Evolutionary conservation across 2,329 filamentous ascomycete species (phyloP), one percentile per base, ranked within the genome.

Genomic region (Parasarocladium wereldwijsianum): DNA sequence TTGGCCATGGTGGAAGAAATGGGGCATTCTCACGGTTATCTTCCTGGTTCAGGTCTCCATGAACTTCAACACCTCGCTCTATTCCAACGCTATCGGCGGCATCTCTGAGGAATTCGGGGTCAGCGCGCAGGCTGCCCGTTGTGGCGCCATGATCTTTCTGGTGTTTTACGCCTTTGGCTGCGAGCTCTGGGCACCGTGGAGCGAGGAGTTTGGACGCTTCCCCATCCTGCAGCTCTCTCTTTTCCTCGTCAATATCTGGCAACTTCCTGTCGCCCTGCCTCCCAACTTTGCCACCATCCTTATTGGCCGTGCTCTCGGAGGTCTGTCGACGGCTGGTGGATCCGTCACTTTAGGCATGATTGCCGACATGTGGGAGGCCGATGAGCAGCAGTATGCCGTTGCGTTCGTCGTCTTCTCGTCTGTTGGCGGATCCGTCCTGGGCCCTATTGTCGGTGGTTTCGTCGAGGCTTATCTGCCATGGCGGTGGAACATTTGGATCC

Each of bases 161-260:
- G 65, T 90, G 29, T 52, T 75, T 3, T 90, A 92, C 49, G 82
- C 81, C 21, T 86, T 90, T 47, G 83, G 83, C 20, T 90, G 83
- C 49, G 83, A 90, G 51, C 64, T 87, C 0, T 90, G 83, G 83
- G 83, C 83, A 0, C 83, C 83, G 0, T 90, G 82, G 79, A 80
- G 72, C 26, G 83, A 92, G 49, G 83, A 90, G 44, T 61, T 87
- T 29, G 83, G 83, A 13, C 70, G 83, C 29, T 79, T 74, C 58
- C 76, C 76, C 2, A 67, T 90, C 32, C 61, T 87, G 14, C 82
- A 87, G 59, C 54, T 66, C 15, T 80, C 73, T 21, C 55, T 90
- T 32, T 66, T 79, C 38, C 57, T 90, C 8, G 79, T 86, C 50
- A 90, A 90, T 42, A 51, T 87, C 32, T 90, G 68, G 62, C 76